Percentiles rank a stretch among this genome's conserved stretches.
phyloP scores from a whole-genome alignment of 2,329 filamentous ascomycete genomes.

The Cladorrhinum sp. region DNA sequence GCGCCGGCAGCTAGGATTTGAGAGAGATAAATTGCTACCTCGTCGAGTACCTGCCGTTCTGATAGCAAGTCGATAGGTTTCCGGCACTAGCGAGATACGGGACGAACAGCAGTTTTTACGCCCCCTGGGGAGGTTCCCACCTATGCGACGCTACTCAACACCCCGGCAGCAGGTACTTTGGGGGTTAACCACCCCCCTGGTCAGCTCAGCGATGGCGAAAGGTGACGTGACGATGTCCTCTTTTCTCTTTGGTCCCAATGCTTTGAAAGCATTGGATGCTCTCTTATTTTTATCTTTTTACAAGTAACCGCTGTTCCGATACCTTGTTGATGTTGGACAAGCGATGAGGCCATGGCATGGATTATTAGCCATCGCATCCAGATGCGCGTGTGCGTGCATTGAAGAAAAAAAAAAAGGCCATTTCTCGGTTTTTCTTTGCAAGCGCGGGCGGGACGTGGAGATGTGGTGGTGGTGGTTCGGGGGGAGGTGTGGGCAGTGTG shows the following conservation, averaged over 20 bases:
- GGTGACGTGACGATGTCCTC: conserved; percentile 25
- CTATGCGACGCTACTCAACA: conserved; percentile 23
- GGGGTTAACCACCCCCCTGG: conserved; percentile 11
- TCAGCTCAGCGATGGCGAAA: conserved; percentile 22
- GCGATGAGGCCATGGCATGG: background rate
- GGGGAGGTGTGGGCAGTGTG: background rate
- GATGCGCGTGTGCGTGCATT: conserved; percentile 13
- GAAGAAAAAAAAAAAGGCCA: conserved; percentile 5
- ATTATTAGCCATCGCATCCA: conserved; percentile 14
- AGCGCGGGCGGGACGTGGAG: conserved; percentile 29
- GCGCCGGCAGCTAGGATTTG: conserved; percentile 26
- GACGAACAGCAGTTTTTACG: conserved; percentile 4
- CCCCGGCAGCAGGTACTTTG: conserved; percentile 19
- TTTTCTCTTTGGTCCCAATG: conserved; percentile 13
- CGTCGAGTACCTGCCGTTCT: conserved; percentile 20
- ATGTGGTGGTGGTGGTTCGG: conserved; percentile 9
- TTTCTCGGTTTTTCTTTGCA: conserved; percentile 15
- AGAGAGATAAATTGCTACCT: conserved; percentile 29
- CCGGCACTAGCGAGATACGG: conserved; percentile 26
- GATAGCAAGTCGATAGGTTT: conserved; percentile 22
- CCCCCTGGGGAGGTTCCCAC: conserved; percentile 23
- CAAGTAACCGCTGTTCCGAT: background rate
- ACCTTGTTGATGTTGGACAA: background rate
- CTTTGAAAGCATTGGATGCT: too few relatives aligned
- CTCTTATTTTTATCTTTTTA: background rate